These are phyloP conservation scores for Mortierella claussenii DNA, from an alignment of 192 early-diverging fungal genomes.

Conservation along the genomic window DNA sequence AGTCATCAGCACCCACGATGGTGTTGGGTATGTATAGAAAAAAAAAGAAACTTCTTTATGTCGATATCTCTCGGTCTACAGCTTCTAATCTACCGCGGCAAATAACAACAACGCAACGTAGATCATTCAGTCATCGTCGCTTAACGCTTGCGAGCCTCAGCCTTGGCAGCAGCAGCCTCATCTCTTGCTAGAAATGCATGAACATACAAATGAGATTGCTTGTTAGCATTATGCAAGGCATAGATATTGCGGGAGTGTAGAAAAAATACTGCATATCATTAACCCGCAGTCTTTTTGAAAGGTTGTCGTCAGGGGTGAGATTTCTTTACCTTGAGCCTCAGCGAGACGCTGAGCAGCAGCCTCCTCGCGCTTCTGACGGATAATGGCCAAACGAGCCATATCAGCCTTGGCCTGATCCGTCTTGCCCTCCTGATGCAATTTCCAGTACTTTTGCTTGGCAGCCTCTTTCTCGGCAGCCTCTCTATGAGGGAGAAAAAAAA, in stretches of 20 bases:
- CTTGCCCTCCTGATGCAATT: constrained; percentile 63
- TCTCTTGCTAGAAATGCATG: constrained; percentile 25
- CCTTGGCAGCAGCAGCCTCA: constrained; percentile 53
- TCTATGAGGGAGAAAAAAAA: constrained; percentile 22
- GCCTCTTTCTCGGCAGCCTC: constrained; percentile 65
- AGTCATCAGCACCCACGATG: too few species aligned
- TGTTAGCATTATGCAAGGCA: too few species aligned
- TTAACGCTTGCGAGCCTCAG: constrained; percentile 40
- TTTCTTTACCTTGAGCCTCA: constrained; percentile 52
- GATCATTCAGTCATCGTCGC: not conserved
- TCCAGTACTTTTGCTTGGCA: constrained; percentile 60
- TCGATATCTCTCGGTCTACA: too few species aligned
- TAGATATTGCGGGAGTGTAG: too few species aligned
- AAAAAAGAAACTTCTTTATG: too few species aligned
- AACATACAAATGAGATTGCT: not conserved
- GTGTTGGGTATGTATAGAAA: too few species aligned
- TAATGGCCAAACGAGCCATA: constrained; percentile 60
- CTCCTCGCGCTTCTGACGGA: constrained; percentile 63
- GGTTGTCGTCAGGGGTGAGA: too few species aligned
- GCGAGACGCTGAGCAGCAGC: constrained; percentile 59
- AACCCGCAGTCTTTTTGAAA: not conserved
- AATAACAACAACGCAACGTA: not conserved
- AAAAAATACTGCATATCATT: constrained; percentile 4
- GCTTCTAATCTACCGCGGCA: too few species aligned
- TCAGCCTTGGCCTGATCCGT: constrained; percentile 65